Percentiles rank a stretch among this genome's conserved stretches.
Evolutionary conservation across 805 yeast species (phyloP).

Genomic region (Lipomyces anomalus): DNA sequence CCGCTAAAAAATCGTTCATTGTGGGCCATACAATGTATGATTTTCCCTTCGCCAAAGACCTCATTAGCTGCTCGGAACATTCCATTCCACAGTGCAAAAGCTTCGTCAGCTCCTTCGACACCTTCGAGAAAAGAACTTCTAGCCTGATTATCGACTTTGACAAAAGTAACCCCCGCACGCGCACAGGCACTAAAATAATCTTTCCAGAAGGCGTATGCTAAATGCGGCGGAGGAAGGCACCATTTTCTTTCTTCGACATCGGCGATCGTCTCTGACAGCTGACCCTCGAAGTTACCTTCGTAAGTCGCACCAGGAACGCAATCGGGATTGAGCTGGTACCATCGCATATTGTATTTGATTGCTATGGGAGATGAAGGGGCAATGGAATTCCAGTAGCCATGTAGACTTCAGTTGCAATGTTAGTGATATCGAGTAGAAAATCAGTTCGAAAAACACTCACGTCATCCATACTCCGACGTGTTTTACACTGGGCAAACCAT

Average conservation of each 20-base stretch:
- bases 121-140: no score
- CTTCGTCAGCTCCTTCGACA: constrained; percentile 5
- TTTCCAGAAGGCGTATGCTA: constrained; percentile 1
- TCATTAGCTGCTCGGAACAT: constrained; percentile 5
- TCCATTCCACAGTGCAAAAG: constrained; percentile 3
- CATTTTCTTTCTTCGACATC: constrained; percentile 3
- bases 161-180: constrained; percentile 1
- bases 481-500: background rate
- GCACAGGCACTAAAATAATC: constrained; percentile 1
- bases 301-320: background rate
- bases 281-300: background rate
- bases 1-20: constrained; percentile 3
- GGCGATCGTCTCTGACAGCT: no score
- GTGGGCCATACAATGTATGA: constrained; percentile 7
- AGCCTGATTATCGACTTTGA: constrained; percentile 1
- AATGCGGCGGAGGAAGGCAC: constrained; percentile 7
- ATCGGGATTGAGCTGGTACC: background rate
- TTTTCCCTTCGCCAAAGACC: no score
- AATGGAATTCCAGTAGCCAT: constrained; percentile 5
- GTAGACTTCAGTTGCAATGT: no score
- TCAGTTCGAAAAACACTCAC: no score
- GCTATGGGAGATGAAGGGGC: constrained; percentile 1
- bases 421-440: no score
- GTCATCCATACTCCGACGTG: constrained; percentile 8
- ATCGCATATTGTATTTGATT: constrained; percentile 1